Percentiles rank a stretch among this genome's conserved stretches.
Conservation (phyloP, 164 flowering plant species). For the Kingdonia uniflora region DNA sequence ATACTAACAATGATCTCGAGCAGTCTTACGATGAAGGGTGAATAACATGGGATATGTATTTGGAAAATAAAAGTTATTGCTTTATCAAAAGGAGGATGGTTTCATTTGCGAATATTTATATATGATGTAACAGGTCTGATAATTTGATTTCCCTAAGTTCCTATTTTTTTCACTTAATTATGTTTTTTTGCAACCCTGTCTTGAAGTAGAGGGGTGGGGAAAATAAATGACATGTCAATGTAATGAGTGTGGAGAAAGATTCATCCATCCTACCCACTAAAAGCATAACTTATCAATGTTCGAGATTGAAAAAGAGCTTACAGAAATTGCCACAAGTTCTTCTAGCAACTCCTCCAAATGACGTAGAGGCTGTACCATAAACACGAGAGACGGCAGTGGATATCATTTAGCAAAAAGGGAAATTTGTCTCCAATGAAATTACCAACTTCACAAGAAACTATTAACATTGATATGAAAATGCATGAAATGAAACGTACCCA, state of each 20-base stretch:
- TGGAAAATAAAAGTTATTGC: too few species aligned
- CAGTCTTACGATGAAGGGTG: too few species aligned
- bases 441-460: background rate
- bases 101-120: too few species aligned
- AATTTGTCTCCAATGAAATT: background rate
- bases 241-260: background rate
- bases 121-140: too few species aligned
- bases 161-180: too few species aligned
- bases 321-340: constrained; percentile 74
- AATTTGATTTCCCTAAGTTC: too few species aligned
- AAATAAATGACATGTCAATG: background rate
- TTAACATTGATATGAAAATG: background rate
- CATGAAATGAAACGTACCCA: constrained; percentile 53
- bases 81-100: too few species aligned
- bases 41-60: too few species aligned
- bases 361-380: constrained; percentile 47
- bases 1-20: too few species aligned
- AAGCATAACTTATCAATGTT: background rate
- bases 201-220: background rate
- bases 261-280: too few species aligned
- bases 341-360: constrained; percentile 67
- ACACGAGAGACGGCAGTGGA: constrained; percentile 4
- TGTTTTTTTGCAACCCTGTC: background rate
- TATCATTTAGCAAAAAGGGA: background rate
- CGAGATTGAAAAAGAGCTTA: constrained; percentile 19